phyloP scores from a whole-genome alignment of 2,329 filamentous ascomycete species.

The Neofusicoccum sp. region DNA sequence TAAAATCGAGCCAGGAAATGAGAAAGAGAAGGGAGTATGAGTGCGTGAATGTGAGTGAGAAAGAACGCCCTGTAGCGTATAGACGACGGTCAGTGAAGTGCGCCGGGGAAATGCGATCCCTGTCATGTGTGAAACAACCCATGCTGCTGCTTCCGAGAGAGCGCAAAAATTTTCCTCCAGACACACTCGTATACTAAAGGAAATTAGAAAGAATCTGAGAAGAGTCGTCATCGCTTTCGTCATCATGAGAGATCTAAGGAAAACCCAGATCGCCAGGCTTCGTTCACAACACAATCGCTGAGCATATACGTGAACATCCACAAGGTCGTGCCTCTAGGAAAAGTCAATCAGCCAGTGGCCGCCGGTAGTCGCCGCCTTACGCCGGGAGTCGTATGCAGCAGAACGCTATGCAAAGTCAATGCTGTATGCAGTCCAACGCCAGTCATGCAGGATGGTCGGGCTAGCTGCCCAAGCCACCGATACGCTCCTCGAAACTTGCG shows the following conservation, averaged over 20 bases:
- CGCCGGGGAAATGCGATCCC: constrained; percentile 10
- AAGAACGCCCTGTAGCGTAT: background rate
- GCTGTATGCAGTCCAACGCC: constrained; percentile 21
- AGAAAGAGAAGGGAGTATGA: background rate
- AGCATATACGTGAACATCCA: constrained; percentile 5
- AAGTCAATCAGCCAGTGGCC: constrained; percentile 2
- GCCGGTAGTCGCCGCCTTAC: constrained; percentile 11
- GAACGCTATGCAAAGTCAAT: constrained; percentile 22
- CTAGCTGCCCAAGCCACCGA: constrained; percentile 29
- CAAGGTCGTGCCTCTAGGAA: constrained; percentile 13
- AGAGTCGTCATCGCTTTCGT: constrained; percentile 19
- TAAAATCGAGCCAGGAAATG: background rate
- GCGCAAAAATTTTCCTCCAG: constrained; percentile 7
- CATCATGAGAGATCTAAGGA: constrained; percentile 15
- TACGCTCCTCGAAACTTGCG: constrained; percentile 43
- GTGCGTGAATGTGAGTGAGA: background rate
- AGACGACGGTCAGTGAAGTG: background rate
- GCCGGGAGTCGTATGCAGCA: constrained; percentile 11
- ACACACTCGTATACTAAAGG: background rate
- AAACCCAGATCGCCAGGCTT: background rate
- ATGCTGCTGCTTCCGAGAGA: constrained; percentile 6
- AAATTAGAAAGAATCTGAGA: constrained; percentile 10
- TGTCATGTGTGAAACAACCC: constrained; percentile 10
- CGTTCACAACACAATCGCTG: background rate
- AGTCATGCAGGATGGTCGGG: constrained; percentile 8